Conservation (phyloP, 371 early-diverging fungal genomes). For the Rhizomucor pusillus region DNA sequence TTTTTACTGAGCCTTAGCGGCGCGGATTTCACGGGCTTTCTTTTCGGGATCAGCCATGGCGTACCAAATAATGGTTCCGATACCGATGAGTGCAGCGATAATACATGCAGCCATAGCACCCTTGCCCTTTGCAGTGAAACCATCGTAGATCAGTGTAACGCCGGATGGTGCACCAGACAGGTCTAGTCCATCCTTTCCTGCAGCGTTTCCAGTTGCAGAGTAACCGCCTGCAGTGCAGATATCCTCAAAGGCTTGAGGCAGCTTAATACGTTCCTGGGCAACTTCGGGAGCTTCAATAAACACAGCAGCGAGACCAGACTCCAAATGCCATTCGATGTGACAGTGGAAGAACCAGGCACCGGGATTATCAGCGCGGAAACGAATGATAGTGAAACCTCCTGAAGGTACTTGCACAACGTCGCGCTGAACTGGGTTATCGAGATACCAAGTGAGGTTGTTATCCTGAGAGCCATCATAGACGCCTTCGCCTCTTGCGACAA, state of each 20-base stretch:
- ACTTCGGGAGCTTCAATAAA: conserved; percentile 68
- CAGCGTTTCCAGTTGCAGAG: conserved; percentile 64
- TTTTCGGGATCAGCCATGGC: conserved; percentile 33
- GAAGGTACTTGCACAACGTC: conserved; percentile 54
- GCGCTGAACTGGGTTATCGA: conserved; percentile 61
- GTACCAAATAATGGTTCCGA: conserved; percentile 72
- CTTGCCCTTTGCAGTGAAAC: conserved; percentile 64
- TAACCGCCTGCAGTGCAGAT: conserved; percentile 57
- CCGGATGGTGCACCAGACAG: conserved; percentile 51
- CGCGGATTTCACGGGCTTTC: conserved; percentile 18
- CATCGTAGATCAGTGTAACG: conserved; percentile 48
- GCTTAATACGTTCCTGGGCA: conserved; percentile 32
- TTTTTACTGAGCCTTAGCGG: conserved; percentile 4
- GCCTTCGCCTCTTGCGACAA: conserved; percentile 53
- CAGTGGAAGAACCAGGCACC: conserved; percentile 63
- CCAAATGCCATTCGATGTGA: conserved; percentile 76
- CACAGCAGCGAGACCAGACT: conserved; percentile 52
- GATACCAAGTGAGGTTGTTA: conserved; percentile 31
- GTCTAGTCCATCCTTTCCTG: conserved; percentile 61
- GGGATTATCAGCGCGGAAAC: conserved; percentile 64
- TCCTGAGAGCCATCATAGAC: conserved; percentile 38
- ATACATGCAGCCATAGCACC: conserved; percentile 68
- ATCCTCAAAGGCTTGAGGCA: conserved; percentile 43
- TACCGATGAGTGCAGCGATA: conserved; percentile 68
- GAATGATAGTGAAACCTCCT: conserved; percentile 45